phyloP scores from a whole-genome alignment of 495 filamentous ascomycete genomes.

The Neurospora sp. region DNA sequence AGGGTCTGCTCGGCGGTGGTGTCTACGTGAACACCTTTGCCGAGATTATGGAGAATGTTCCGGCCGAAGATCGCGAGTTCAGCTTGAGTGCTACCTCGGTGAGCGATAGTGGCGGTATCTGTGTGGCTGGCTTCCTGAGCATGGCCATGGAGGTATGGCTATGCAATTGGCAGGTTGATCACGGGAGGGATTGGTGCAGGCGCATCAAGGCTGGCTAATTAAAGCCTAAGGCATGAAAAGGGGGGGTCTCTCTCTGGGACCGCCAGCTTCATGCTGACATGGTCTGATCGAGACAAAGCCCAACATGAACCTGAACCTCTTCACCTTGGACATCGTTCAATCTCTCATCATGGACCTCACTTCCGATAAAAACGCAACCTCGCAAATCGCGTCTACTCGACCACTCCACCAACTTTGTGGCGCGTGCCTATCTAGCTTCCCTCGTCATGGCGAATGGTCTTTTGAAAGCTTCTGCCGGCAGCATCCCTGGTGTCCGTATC shows the following conservation, averaged over 20 bases:
- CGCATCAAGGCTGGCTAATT: slow-evolving; percentile 22
- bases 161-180: slow-evolving; percentile 69
- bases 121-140: slow-evolving; percentile 74
- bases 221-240: neutral
- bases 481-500: too few species aligned
- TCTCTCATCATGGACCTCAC: neutral
- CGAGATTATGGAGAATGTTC: slow-evolving; percentile 74
- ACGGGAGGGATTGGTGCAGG: slow-evolving; percentile 70
- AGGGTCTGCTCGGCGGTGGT: slow-evolving; percentile 77
- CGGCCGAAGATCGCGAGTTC: slow-evolving; percentile 73
- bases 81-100: slow-evolving; percentile 82
- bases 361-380: neutral
- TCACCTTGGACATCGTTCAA: neutral
- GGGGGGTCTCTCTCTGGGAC: neutral
- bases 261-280: neutral
- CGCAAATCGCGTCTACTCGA: neutral
- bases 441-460: neutral
- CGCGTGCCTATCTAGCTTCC: neutral
- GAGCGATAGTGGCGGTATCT: slow-evolving; percentile 86
- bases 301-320: neutral
- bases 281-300: neutral
- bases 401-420: neutral
- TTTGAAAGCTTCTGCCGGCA: neutral
- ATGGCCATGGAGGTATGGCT: slow-evolving; percentile 77
- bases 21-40: slow-evolving; percentile 97